A percentile compares a stretch with the other conserved stretches of the same genome.
phyloP scores from a whole-genome alignment of 2,329 filamentous ascomycete species.

The Xylariaceae sp. region DNA sequence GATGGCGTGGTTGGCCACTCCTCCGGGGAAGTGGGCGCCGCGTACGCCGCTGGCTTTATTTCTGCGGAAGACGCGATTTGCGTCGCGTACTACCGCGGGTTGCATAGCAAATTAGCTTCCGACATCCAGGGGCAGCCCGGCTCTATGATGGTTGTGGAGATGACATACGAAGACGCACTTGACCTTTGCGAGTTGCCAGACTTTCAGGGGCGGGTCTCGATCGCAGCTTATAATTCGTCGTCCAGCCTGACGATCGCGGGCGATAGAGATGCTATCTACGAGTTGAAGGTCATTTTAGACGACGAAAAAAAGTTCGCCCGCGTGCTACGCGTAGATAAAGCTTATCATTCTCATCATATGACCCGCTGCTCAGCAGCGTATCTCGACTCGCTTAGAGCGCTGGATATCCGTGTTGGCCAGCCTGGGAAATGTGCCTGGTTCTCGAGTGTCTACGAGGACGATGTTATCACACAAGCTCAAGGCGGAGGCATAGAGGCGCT shows the following conservation, averaged over 20 bases:
- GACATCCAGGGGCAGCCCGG: conserved; percentile 26
- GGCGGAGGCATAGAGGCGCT: no score
- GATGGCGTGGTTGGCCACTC: conserved; percentile 34
- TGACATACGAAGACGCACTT: conserved; percentile 26
- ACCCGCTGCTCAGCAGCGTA: conserved; percentile 1
- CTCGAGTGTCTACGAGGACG: no score
- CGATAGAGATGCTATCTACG: conserved; percentile 20
- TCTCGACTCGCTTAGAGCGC: neutral
- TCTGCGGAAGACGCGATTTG: conserved; percentile 33
- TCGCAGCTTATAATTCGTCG: conserved; percentile 27
- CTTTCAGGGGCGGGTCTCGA: conserved; percentile 9
- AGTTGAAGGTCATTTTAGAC: conserved; percentile 8
- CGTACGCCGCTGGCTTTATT: conserved; percentile 26
- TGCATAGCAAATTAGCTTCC: conserved; percentile 25
- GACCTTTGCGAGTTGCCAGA: conserved; percentile 14
- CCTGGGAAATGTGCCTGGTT: neutral
- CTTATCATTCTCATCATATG: conserved; percentile 30
- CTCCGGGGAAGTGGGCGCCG: conserved; percentile 32
- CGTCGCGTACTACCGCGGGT: conserved; percentile 39
- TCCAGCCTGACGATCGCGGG: conserved; percentile 23
- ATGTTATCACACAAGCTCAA: no score
- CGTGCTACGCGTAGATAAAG: conserved; percentile 18
- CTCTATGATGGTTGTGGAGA: conserved; percentile 48
- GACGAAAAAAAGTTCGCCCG: conserved; percentile 23
- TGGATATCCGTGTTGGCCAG: neutral